Base-by-base conservation (phyloP, 495 filamentous ascomycete species). In the Lasiosphaeriaceae sp. region DNA sequence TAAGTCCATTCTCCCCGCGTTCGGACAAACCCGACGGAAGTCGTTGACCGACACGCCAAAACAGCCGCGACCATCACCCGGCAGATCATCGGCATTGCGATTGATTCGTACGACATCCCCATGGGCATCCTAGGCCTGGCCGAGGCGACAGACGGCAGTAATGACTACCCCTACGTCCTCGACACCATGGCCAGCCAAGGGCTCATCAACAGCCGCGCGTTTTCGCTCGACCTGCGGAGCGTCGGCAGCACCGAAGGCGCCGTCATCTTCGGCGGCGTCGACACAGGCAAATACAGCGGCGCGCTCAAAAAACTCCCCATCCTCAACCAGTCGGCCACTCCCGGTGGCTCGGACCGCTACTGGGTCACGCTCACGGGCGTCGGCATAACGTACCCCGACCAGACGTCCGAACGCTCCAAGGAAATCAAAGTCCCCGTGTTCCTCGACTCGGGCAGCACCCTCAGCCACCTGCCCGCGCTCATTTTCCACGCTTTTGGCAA, bases 231-330 rank as follows among this genome's bases (percentile, higher is more conserved):
- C 52, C 72, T 88, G 1, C 78, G 87, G 11, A 65, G 68, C 48
- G 71, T 74, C 56, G 66, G 70, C 35, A 66, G 71, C 58, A 64
- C 72, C 29, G 53, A 65, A 19, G 93, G 93, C 21, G 62, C 85
- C 21, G 85, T 95, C 58, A 79, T 93, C 29, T 95, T 95, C 58
- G 90, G 90, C 19, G 90, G 90, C 31, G 83, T 93, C 34, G 83
- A 93, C 62, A 52, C 49, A 3, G 54, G 76, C 44, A 91, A 89
- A 56, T 93, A 83, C 64, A 72, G 34, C 29, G 52, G 52, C 44
- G 19, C 17, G 14, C 72, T 95, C 37, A 83, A 95, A 65, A 64
- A 71, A 21, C 62, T 78, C 9, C 73, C 73, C 34, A 76, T 94
- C 22, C 59, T 67, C n/a, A 16, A 54, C 43, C 58, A 24, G 0